Base-by-base conservation (phyloP, 2,329 filamentous ascomycete genomes). In the Cyanodermella asteris region DNA sequence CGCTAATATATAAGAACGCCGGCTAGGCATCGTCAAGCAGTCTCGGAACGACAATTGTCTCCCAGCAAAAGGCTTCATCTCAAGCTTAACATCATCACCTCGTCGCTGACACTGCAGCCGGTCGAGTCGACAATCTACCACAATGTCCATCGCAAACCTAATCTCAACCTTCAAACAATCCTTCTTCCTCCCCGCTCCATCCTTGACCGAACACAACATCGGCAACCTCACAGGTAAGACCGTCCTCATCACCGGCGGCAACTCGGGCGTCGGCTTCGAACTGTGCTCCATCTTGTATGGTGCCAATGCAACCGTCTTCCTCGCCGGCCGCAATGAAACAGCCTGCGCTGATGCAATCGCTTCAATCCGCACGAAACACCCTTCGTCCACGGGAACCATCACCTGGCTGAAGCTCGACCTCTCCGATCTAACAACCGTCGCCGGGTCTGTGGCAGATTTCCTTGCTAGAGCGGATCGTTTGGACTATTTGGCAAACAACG, bases 271-370 rank as follows among this genome's bases (percentile, higher is more conserved):
- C 5, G 63, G 63, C 7, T 51, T 54, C 20, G 56, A 65, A 33
- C 47, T 68, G 12, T 47, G 46, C 16, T 51, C 52, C 19, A 51
- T 69, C 3, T 47, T 71, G 7, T 69, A 68, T 40, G 40, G 44
- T 8, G 52, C 50, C 18, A 59, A 63, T 27, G 61, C 49, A 18
- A 62, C 47, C 2, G 55, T 69, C n/a, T 68, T 65, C 39, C 39
- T 64, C 14, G 60, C 60, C 4, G 53, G 53, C 3, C 58, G 63
- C 16, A 53, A 43, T 4, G 36, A 47, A 17, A 39, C 48, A n/a
- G 59, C 59, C 31, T 58, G 47, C 8, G 39, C 42, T 3, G 31
- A 38, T 1, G 58, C 59, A 19, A 58, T 68, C 22, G 38, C 43
- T 4, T 31, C 40, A 5, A 55, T 66, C 34, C 43, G 50, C 28